Conservation (phyloP, 371 early-diverging fungal species). For the Coemansia sp. region DNA sequence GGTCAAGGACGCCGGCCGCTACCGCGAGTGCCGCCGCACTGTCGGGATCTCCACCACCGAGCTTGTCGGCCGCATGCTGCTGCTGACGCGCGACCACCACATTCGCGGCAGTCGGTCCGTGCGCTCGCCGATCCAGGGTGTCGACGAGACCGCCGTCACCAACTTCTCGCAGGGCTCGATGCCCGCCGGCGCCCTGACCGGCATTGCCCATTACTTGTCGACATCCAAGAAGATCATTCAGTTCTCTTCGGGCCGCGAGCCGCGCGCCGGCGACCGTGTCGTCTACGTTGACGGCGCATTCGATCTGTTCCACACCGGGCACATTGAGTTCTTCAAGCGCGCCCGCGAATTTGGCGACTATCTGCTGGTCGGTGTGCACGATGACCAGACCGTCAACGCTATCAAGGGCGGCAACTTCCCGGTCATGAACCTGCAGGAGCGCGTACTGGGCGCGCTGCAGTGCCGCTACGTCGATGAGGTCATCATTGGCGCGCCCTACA, state of each 20-base stretch:
- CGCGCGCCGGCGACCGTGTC: constrained; percentile 61
- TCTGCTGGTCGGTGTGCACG: constrained; percentile 92
- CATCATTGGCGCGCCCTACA: constrained; percentile 87
- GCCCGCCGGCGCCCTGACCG: constrained; percentile 43
- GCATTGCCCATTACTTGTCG: constrained; percentile 83
- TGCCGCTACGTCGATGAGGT: constrained; percentile 93
- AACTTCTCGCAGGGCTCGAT: constrained; percentile 56
- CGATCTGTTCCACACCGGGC: constrained; percentile 96
- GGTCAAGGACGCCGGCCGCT: constrained; percentile 93
- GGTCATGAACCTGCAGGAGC: constrained; percentile 93
- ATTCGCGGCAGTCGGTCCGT: constrained; percentile 56
- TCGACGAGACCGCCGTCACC: constrained; percentile 64
- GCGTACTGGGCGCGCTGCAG: constrained; percentile 82
- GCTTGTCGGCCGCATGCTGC: constrained; percentile 93
- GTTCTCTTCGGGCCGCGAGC: constrained; percentile 81
- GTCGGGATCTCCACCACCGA: constrained; percentile 94
- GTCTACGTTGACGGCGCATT: constrained; percentile 97
- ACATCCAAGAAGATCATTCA: constrained; percentile 84
- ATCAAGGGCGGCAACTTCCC: constrained; percentile 86
- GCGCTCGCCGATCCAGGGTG: constrained; percentile 59
- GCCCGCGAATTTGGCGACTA: constrained; percentile 86
- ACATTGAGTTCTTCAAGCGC: constrained; percentile 88
- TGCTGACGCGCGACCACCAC: constrained; percentile 88
- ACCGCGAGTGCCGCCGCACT: constrained; percentile 92
- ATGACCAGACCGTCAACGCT: constrained; percentile 86